These are phyloP conservation scores for Huntiella decipiens DNA, from an alignment of 2,329 filamentous ascomycete genomes.

Conservation along the genomic window DNA sequence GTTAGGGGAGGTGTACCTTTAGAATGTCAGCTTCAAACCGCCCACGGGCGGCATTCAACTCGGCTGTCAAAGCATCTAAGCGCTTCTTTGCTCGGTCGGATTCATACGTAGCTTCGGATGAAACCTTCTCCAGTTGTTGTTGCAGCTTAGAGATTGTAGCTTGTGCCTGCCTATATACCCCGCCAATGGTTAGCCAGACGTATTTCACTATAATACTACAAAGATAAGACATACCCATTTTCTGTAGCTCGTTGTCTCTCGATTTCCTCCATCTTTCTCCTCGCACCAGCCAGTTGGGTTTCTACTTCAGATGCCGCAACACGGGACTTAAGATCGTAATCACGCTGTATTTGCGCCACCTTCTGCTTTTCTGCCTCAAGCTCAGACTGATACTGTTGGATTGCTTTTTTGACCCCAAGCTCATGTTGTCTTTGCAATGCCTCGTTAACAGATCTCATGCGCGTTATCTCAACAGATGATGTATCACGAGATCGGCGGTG, in stretches of 20 bases:
- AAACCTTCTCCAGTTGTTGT: constrained; percentile 25
- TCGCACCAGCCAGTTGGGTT: constrained; percentile 11
- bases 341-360: constrained; percentile 1
- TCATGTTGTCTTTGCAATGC: constrained; percentile 51
- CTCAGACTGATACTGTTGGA: constrained; percentile 14
- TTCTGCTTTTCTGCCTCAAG: constrained; percentile 6
- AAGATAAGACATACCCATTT: constrained; percentile 6
- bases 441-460: constrained; percentile 49
- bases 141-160: constrained; percentile 15
- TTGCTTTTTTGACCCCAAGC: constrained; percentile 31
- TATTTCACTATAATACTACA: background rate
- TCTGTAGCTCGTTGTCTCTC: constrained; percentile 10
- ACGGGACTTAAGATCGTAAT: constrained; percentile 6
- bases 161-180: constrained; percentile 1
- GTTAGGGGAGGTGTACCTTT: constrained; percentile 25
- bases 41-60: constrained; percentile 40
- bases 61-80: constrained; percentile 42
- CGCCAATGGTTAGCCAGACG: background rate
- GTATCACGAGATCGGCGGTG: constrained; percentile 24
- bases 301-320: background rate
- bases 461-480: constrained; percentile 30
- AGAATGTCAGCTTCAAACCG: constrained; percentile 42
- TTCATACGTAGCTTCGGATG: constrained; percentile 31
- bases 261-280: constrained; percentile 14
- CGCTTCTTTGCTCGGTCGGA: constrained; percentile 28